These are phyloP conservation scores for Fusarium torulosum DNA, from an alignment of 2,329 filamentous ascomycete genomes.

Conservation along the genomic window DNA sequence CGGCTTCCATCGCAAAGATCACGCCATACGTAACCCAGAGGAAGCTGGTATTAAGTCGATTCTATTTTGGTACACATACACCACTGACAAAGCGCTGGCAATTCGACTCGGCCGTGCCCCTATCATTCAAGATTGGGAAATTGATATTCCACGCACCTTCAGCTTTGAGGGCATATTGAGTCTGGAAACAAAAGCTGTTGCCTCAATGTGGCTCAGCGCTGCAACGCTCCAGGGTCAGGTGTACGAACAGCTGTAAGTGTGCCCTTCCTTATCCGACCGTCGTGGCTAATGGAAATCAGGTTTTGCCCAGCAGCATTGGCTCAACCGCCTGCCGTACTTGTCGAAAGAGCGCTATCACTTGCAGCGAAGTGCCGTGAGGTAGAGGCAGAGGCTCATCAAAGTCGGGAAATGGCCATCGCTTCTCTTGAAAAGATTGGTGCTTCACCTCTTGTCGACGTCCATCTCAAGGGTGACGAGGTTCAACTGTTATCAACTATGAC, in stretches of 20 bases:
- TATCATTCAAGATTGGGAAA: conserved; percentile 70
- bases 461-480: conserved; percentile 62
- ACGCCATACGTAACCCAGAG: conserved; percentile 50
- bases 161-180: conserved; percentile 58
- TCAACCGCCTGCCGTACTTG: conserved; percentile 56
- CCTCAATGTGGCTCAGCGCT: conserved; percentile 67
- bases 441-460: conserved; percentile 58
- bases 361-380: conserved; percentile 55
- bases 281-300: conserved; percentile 43
- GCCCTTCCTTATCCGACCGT: too few relatives aligned
- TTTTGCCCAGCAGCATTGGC: conserved; percentile 65
- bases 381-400: conserved; percentile 54
- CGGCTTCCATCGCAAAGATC: conserved; percentile 66
- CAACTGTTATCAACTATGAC: conserved; percentile 62
- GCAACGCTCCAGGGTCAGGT: conserved; percentile 69
- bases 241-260: conserved; percentile 63
- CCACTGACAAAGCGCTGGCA: conserved; percentile 69
- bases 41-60: conserved; percentile 55
- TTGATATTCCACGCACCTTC: conserved; percentile 61
- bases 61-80: conserved; percentile 67
- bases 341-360: conserved; percentile 55
- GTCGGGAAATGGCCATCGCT: conserved; percentile 53
- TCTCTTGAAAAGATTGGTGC: conserved; percentile 56
- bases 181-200: conserved; percentile 54
- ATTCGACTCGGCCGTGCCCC: conserved; percentile 70